Evolutionary conservation across 345 rosid species (phyloP), one percentile per base, ranked within the genome.

Genomic region (Brassica juncea): DNA sequence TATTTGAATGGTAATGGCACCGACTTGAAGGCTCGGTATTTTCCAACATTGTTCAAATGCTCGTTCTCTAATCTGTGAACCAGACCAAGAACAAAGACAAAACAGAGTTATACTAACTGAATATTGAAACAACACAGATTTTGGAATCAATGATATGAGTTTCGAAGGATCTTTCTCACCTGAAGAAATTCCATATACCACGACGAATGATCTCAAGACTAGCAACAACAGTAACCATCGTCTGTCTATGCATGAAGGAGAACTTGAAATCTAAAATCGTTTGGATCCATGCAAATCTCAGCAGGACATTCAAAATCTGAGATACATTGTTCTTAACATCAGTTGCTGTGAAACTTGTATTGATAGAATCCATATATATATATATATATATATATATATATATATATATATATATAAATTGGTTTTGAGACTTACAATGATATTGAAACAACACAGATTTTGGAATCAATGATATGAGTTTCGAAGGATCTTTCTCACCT

Each of bases 171-270:
- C 49, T 47, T 47, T 47, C 5, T 49, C 19, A 49, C 57, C 19
- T 49, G 19, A 49, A 49, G 19, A 49, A 49, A 49, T 49, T 49
- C 57, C 57, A 49, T 49, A 49, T 49, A 49, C 57, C 57, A 49
- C 57, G 57, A n/a, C 57, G 57, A 49, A 49, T 49, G 57, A 49
- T 49, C 57, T 49, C 57, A 49, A 49, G 57, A 49, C 57, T 49
- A 49, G 57, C 57, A 49, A 49, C 57, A 14, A 49, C 57, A 1
- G 57, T 49, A 14, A 49, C 57, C 57, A 49, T 49, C 6, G 57
- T 49, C 19, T 49, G 57, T n/a, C 57, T 49, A 5, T 49, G 57
- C 57, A 49, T 49, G 57, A 49, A 49, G 19, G 57, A 49, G 57
- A 49, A 49, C 19, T 49, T 49, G 57, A 49, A 49, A 49, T 49